Evolutionary conservation across 768 basidiomycete genomes (phyloP).

Genomic region (Serendipita sp.): DNA sequence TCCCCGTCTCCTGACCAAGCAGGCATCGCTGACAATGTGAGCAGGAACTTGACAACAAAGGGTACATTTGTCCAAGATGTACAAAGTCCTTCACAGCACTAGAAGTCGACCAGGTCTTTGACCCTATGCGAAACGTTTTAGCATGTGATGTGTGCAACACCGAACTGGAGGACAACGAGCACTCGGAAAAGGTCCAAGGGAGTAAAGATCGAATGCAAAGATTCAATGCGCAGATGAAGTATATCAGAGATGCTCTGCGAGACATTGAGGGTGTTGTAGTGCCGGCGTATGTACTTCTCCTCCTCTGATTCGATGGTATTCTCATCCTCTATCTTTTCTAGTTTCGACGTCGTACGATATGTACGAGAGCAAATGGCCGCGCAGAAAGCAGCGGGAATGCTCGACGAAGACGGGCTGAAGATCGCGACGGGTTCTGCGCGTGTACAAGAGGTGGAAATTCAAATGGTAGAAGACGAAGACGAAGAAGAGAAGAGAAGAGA

Average conservation of each 20-base stretch:
- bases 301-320: neutral
- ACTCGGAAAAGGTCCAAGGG: slow-evolving; percentile 65
- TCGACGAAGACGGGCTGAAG: slow-evolving; percentile 42
- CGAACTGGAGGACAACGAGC: slow-evolving; percentile 83
- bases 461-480: slow-evolving; percentile 77
- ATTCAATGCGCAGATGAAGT: slow-evolving; percentile 81
- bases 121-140: slow-evolving; percentile 45
- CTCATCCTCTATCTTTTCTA: slow-evolving; percentile 16
- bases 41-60: slow-evolving; percentile 91
- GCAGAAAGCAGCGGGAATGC: slow-evolving; percentile 32
- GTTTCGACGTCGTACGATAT: slow-evolving; percentile 73
- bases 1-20: neutral
- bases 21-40: no score
- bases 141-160: slow-evolving; percentile 72
- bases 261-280: slow-evolving; percentile 77
- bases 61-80: slow-evolving; percentile 91
- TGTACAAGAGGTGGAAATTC: slow-evolving; percentile 58
- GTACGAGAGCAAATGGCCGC: slow-evolving; percentile 46
- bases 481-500: slow-evolving; percentile 66
- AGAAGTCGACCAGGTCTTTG: slow-evolving; percentile 72
- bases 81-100: slow-evolving; percentile 67
- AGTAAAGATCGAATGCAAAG: slow-evolving; percentile 92
- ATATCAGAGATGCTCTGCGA: slow-evolving; percentile 72
- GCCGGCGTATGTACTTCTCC: slow-evolving; percentile 43
- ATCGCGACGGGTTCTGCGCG: slow-evolving; percentile 42